phyloP scores from a whole-genome alignment of 129 eudicot species.

The sunflower (Helianthus annuus) region DNA sequence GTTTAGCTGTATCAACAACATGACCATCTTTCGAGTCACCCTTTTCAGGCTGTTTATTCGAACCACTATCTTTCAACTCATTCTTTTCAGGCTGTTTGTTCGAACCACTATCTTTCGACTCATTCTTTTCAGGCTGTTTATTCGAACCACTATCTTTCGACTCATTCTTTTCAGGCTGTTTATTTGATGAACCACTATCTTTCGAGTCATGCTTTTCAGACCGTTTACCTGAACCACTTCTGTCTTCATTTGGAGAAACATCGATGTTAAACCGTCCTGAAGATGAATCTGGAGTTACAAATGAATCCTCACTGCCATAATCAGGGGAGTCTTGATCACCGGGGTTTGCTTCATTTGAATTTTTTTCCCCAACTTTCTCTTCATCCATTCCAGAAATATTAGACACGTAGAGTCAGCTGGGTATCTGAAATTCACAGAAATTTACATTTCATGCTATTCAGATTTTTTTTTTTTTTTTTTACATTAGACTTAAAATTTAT shows the following conservation, averaged over 20 bases:
- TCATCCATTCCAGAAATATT: slow-evolving; percentile 54
- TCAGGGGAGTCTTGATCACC: slow-evolving; percentile 32
- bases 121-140: slow-evolving; percentile 23
- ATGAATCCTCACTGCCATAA: slow-evolving; percentile 23
- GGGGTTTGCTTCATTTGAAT: slow-evolving; percentile 19
- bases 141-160: slow-evolving; percentile 7
- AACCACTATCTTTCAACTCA: slow-evolving; percentile 22
- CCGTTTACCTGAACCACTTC: slow-evolving; percentile 20
- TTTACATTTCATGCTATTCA: not conserved
- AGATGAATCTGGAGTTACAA: slow-evolving; percentile 35
- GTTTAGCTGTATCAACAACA: slow-evolving; percentile 71
- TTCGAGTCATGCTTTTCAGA: slow-evolving; percentile 20
- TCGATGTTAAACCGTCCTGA: slow-evolving; percentile 23
- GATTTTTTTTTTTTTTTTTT: not conserved
- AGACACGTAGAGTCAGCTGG: slow-evolving; percentile 32
- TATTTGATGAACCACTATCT: slow-evolving; percentile 12
- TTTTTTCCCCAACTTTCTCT: slow-evolving; percentile 29
- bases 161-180: slow-evolving; percentile 18
- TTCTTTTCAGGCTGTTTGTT: slow-evolving; percentile 24
- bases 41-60: slow-evolving; percentile 29
- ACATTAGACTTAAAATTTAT: not conserved
- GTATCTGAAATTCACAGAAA: slow-evolving; percentile 25
- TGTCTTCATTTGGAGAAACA: slow-evolving; percentile 2
- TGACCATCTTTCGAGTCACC: slow-evolving; percentile 23
- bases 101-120: slow-evolving; percentile 16